Base-by-base conservation (phyloP, 225 moss, liverwort and hornwort species). In the Polytrichum formosum region DNA sequence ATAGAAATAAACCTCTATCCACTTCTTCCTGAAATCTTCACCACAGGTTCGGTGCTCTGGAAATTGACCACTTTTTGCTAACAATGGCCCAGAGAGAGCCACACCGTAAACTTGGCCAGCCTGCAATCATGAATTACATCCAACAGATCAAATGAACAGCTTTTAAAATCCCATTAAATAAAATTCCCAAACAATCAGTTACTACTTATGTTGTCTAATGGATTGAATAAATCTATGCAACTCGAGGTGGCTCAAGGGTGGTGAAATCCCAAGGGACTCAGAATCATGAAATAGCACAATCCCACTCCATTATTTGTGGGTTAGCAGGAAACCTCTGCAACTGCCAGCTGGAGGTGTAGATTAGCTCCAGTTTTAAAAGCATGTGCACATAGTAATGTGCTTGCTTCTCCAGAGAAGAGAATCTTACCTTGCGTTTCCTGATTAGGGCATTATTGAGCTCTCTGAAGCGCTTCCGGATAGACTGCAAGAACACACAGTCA, bases 41-140 rank as follows among this genome's bases (percentile, higher is more conserved):
- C 91, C 92, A 72, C 80, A 90, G 5, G 81, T 82, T 54, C 91
- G 90, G 22, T 87, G 87, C 88, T 98, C 98, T 7, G 98, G 98
- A 67, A 87, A 92, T 68, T 84, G 56, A 19, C 94, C 94, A 61
- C 84, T 76, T 82, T 94, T 98, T 22, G 82, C 82, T 73, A 98
- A 74, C 65, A 91, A 79, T 8, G 73, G 25, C 26, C 98, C 92
- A 56, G 84, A 87, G 67, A 98, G 91, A 31, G 98, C 82, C 68
- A 94, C 81, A 5, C 94, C 98, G 75, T 98, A 98, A n/a, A 98
- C 87, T 75, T 90, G 94, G 31, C 98, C 98, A 46, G 94, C 94
- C 92, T 92, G 77, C 72, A 86, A 63, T 70, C 73, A 72, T 26
- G 18, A 53, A 79, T 25, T 29, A 31, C 9, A 63, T 65, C 56